phyloP scores from a whole-genome alignment of 331 rosid species.

The Acacia concinna region DNA sequence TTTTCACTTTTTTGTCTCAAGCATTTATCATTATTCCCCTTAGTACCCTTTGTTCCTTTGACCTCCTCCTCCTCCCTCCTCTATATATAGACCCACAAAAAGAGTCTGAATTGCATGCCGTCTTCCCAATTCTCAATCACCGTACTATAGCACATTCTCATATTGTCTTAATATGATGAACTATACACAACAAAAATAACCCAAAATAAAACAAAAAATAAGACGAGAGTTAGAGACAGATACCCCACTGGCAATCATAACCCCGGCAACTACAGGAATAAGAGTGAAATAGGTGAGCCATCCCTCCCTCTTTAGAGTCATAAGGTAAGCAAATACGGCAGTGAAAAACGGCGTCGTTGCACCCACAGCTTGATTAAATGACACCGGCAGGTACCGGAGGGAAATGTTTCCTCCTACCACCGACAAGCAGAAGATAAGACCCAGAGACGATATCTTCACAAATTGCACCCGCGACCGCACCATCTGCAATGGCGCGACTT shows the following conservation, averaged over 20 bases:
- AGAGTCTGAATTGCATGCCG: not conserved
- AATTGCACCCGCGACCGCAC: conserved; percentile 77
- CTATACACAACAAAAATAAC: not conserved
- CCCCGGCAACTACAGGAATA: conserved; percentile 84
- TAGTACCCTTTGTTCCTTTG: not conserved
- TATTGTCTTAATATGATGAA: not conserved
- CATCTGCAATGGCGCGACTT: conserved; percentile 79
- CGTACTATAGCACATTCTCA: not conserved
- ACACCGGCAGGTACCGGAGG: conserved; percentile 75
- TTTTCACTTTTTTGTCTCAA: not conserved
- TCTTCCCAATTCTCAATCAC: not conserved
- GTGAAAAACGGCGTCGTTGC: conserved; percentile 92
- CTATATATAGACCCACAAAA: not conserved
- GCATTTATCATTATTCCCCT: not conserved
- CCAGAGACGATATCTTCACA: conserved; percentile 65
- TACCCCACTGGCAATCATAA: conserved; percentile 90
- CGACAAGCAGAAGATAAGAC: conserved; percentile 79
- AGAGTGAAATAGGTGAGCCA: conserved; percentile 82
- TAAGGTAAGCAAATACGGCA: conserved; percentile 75
- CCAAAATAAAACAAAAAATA: not conserved
- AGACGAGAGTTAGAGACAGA: not conserved
- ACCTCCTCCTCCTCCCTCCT: not conserved
- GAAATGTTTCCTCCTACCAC: conserved; percentile 93
- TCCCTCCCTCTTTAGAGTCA: conserved; percentile 66
- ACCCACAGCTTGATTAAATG: conserved; percentile 89